Base-by-base conservation (phyloP, 176 grass and related monocot genomes). In the Zea luxurians region DNA sequence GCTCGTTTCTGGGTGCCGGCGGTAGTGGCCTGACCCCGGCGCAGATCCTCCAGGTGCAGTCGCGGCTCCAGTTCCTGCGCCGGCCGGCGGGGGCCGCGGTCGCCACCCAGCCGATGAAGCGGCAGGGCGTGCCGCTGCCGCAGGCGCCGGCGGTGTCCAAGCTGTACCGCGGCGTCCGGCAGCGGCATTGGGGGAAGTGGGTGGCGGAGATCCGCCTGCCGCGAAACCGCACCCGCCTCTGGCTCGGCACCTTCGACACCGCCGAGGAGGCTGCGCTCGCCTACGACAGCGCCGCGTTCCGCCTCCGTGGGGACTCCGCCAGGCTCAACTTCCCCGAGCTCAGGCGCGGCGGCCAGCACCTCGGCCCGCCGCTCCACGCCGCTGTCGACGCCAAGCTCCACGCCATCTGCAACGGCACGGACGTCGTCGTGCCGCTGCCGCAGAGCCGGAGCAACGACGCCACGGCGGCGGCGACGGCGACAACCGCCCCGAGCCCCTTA, bases 161-260 rank as follows among this genome's bases (percentile, higher is more conserved):
- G 89, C 86, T 97, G n/a, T 97, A 91, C 82, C 86, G 94, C 42
- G 94, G 94, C 21, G 87, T 93, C 0, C 78, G 91, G 69, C 91
- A 93, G 81, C 84, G 91, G 57, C 91, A 93, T 74, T 93, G 87
- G 91, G 91, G 91, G 6, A 93, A 93, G 70, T 93, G 91, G 91
- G 91, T 93, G 57, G 84, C 91, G 10, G 91, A 93, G 91, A 93
- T 90, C 87, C 87, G 87, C 7, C 84, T 93, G 68, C 91, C 91
- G 53, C 87, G 84, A 53, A 93, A 89, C 91, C 87, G 91, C 76
- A 93, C 87, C 15, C 87, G 91, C 36, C 91, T 93, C 79, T 99
- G 96, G 96, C 92, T 99, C 37, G 96, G 96, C 10, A 99, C 96
- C 49, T 99, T 93, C 77, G 83, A 99, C 85, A 91, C 90, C 21